Base-by-base conservation (phyloP, 2,329 filamentous ascomycete genomes). In the Fusarium anguioides region DNA sequence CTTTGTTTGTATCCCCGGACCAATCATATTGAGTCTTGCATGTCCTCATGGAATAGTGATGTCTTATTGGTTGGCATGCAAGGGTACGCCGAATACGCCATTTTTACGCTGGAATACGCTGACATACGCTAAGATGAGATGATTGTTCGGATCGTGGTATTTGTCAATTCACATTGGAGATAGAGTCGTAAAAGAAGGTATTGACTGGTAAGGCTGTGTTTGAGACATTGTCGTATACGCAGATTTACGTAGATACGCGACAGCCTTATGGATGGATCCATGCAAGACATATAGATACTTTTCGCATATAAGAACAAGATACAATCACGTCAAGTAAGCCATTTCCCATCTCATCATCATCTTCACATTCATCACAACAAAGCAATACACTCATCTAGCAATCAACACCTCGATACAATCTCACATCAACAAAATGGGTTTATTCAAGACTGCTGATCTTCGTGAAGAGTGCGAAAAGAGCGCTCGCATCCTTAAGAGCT, bases 391-490 rank as follows among this genome's bases (percentile, higher is more conserved):
- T 11, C 3, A 8, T 11, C 1, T 3, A 15, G 0, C 5, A n/a
- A n/a, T 26, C 15, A n/a, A 17, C 4, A 11, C 17, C 1, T 6
- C 14, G 9, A 27, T 1, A 9, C 21, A 10, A 14, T 18, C 4
- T 4, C 5, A 2, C 10, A 8, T 18, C 2, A 8, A 2, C 2
- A 53, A 0, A 8, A 60, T 61, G 58, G 58, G 58, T 1, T 14
- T 61, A 0, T 61, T 61, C 8, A 61, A 54, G 4, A 36, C 47
- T 4, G 3, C 46, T 8, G 56, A 61, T 0, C n/a, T 61, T 15
- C 40, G 41, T 11, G 24, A 35, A 2, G 58, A 61, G 2, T 61
- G 58, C 6, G 46, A 54, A 31, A 61, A 61, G 24, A 61, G 56
- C 5, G 56, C 56, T 10, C 29, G 31, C 0, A 61, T 54, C 0